Conservation (phyloP, 2,329 filamentous ascomycete genomes). For the Sclerotinia nivalis region DNA sequence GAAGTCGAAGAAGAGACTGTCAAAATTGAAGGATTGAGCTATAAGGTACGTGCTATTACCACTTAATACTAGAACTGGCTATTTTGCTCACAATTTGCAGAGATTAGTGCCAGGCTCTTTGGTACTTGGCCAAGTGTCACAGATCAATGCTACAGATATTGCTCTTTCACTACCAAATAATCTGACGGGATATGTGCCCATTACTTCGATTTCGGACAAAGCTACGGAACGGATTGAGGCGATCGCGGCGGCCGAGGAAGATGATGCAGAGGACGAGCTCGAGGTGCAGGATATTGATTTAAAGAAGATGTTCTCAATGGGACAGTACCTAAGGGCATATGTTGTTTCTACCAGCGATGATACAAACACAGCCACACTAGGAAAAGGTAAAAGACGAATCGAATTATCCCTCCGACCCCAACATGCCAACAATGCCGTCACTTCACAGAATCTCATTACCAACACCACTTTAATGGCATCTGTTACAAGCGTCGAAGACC, state of each 20-base stretch:
- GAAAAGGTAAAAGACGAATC: constrained; percentile 71
- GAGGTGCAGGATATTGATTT: constrained; percentile 66
- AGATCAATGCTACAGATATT: constrained; percentile 78
- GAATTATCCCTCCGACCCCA: constrained; percentile 82
- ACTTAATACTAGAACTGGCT: background rate
- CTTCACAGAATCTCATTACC: constrained; percentile 69
- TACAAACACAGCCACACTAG: constrained; percentile 45
- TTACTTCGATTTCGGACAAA: constrained; percentile 85
- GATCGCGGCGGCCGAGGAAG: constrained; percentile 60
- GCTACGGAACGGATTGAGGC: constrained; percentile 76
- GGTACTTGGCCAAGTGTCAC: constrained; percentile 81
- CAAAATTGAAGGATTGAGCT: constrained; percentile 83
- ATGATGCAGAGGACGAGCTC: constrained; percentile 56
- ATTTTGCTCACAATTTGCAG: constrained; percentile 50
- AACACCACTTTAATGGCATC: constrained; percentile 84
- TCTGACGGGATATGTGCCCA: constrained; percentile 81
- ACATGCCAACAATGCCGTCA: constrained; percentile 74
- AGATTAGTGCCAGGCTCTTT: constrained; percentile 82
- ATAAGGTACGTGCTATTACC: constrained; percentile 63
- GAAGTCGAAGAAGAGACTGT: constrained; percentile 54
- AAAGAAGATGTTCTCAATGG: constrained; percentile 72
- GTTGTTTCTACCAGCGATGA: constrained; percentile 78
- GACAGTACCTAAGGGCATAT: constrained; percentile 84
- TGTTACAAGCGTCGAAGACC: constrained; percentile 90
- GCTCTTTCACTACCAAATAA: constrained; percentile 89